These are phyloP conservation scores for Myriosclerotinia duriaeana DNA, from an alignment of 2,329 filamentous ascomycete genomes.

Conservation along the genomic window DNA sequence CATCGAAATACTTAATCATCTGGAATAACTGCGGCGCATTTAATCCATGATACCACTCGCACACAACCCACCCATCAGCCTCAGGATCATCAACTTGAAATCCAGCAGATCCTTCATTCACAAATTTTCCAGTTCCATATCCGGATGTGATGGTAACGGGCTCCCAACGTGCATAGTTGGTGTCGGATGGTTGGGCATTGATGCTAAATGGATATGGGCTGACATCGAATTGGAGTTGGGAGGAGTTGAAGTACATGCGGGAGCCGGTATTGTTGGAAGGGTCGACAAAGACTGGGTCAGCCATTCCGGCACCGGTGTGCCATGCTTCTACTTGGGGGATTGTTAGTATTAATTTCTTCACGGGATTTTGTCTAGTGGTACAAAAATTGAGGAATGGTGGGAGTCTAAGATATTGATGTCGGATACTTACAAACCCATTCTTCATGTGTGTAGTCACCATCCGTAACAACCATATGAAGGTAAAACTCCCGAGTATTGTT, in stretches of 20 bases:
- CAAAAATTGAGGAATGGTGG: not conserved
- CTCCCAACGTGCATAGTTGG: constrained; percentile 31
- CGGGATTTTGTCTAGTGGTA: not conserved
- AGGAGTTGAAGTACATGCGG: constrained; percentile 32
- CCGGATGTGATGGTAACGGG: constrained; percentile 27
- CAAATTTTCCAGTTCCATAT: constrained; percentile 26
- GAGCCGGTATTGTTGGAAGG: constrained; percentile 10
- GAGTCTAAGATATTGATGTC: not conserved
- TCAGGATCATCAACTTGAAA: constrained; percentile 26
- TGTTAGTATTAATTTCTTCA: constrained; percentile 14
- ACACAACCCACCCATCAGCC: constrained; percentile 35
- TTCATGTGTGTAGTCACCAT: constrained; percentile 24
- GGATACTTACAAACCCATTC: constrained; percentile 28
- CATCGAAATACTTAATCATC: constrained; percentile 32
- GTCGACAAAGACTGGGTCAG: constrained; percentile 32
- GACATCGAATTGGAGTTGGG: constrained; percentile 33
- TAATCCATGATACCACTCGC: constrained; percentile 34
- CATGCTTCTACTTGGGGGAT: constrained; percentile 29
- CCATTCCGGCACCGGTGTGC: constrained; percentile 34
- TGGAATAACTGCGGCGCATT: constrained; percentile 35
- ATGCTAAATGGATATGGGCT: constrained; percentile 28
- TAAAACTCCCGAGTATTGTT: constrained; percentile 37
- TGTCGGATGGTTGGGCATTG: constrained; percentile 32
- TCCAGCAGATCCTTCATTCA: constrained; percentile 25
- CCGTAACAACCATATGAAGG: constrained; percentile 28